These are phyloP conservation scores for Lepiota brunneoincarnata DNA, from an alignment of 768 basidiomycete genomes.

Conservation along the genomic window DNA sequence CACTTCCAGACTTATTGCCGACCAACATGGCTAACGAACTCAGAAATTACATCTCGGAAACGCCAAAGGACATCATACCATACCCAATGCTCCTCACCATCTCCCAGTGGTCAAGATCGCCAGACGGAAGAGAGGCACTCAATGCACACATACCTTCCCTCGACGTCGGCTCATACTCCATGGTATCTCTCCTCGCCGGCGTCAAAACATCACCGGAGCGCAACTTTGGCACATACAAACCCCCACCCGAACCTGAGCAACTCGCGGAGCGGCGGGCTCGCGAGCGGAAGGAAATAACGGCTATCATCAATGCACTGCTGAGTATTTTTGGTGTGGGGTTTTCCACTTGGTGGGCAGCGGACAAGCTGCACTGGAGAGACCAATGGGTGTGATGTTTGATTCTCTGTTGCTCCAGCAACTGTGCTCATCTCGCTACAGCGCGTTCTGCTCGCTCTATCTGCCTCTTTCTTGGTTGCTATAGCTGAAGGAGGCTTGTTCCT, in stretches of 20 bases:
- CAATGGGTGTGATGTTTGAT: slow-evolving; percentile 64
- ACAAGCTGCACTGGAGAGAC: slow-evolving; percentile 56
- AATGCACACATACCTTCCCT: slow-evolving; percentile 33
- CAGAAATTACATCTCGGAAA: slow-evolving; percentile 31
- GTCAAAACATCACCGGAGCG: slow-evolving; percentile 76
- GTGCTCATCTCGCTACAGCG: slow-evolving; percentile 34
- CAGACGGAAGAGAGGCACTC: slow-evolving; percentile 38
- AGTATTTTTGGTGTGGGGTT: slow-evolving; percentile 66
- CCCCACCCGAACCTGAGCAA: slow-evolving; percentile 45
- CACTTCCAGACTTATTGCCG: slow-evolving; percentile 47
- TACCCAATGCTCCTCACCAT: slow-evolving; percentile 56
- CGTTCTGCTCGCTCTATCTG: slow-evolving; percentile 59
- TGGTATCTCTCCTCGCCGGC: slow-evolving; percentile 77
- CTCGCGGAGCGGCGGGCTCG: slow-evolving; percentile 41
- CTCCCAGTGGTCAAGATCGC: slow-evolving; percentile 68
- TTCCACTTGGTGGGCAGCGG: slow-evolving; percentile 74
- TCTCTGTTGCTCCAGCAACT: neutral
- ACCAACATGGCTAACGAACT: slow-evolving; percentile 40
- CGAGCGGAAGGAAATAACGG: slow-evolving; percentile 66
- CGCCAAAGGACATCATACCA: slow-evolving; percentile 48
- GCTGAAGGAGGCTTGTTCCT: slow-evolving; percentile 70
- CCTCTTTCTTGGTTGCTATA: slow-evolving; percentile 63
- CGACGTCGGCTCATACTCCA: slow-evolving; percentile 55
- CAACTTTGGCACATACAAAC: slow-evolving; percentile 53
- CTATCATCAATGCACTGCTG: slow-evolving; percentile 67